A percentile compares a stretch with the other conserved stretches of the same genome.
Evolutionary conservation across 2,329 filamentous ascomycete genomes (phyloP).

Genomic region (Cladosporium sp.): DNA sequence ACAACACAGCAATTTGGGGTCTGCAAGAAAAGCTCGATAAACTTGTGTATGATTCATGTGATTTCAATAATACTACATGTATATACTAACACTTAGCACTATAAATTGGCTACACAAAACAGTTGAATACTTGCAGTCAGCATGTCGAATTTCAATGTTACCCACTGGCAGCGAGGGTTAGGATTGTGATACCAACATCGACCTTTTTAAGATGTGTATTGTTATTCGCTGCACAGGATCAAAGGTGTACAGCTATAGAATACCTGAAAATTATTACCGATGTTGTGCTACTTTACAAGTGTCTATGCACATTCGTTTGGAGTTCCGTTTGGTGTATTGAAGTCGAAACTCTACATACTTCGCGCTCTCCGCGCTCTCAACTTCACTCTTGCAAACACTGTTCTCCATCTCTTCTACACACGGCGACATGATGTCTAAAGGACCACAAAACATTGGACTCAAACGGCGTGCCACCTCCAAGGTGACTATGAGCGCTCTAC

Average conservation of each 20-base stretch:
- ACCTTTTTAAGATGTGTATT: no score
- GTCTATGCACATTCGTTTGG: neutral
- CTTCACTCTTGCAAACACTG: neutral
- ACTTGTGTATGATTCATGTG: neutral
- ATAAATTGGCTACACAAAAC: no score
- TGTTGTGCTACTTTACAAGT: neutral
- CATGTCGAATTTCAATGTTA: no score
- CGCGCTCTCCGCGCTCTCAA: neutral
- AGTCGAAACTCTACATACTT: neutral
- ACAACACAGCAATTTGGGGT: neutral
- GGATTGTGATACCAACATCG: no score
- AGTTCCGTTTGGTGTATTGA: neutral
- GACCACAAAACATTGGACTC: neutral
- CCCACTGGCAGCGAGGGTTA: no score
- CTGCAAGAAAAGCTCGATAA: neutral
- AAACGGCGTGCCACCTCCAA: neutral
- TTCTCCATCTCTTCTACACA: neutral
- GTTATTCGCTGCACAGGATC: no score
- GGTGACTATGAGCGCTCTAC: neutral
- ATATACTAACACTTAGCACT: no score
- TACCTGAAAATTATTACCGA: no score
- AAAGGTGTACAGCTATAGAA: no score
- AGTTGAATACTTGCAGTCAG: no score
- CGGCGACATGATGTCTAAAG: neutral
- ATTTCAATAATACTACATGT: no score